phyloP scores from a whole-genome alignment of 805 yeast species.

The Candida lessepsii region DNA sequence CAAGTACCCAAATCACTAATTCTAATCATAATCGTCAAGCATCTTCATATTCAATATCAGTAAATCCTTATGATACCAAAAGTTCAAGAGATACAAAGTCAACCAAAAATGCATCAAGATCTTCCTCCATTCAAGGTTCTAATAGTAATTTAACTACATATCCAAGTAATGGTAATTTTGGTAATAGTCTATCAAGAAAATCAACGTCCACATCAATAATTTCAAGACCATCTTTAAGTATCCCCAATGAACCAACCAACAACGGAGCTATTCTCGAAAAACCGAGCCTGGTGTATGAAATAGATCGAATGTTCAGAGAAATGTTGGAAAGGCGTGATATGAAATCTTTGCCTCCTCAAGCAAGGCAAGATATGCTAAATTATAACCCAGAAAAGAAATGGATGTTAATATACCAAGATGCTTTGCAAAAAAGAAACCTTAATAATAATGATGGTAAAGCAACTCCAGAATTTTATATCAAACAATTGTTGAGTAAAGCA shows the following conservation, averaged over 20 bases:
- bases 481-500: slow-evolving; percentile 65
- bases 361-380: slow-evolving; percentile 71
- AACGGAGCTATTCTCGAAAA: slow-evolving; percentile 48
- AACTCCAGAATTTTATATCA: slow-evolving; percentile 75
- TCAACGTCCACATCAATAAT: slow-evolving; percentile 24
- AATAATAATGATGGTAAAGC: slow-evolving; percentile 27
- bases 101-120: slow-evolving; percentile 7
- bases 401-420: slow-evolving; percentile 87
- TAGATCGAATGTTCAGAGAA: slow-evolving; percentile 73
- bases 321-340: slow-evolving; percentile 80
- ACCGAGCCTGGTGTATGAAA: slow-evolving; percentile 63
- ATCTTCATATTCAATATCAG: slow-evolving; percentile 38
- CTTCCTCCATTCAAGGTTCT: slow-evolving; percentile 10
- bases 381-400: slow-evolving; percentile 81
- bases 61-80: slow-evolving; percentile 32
- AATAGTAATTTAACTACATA: too few species aligned
- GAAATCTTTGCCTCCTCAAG: slow-evolving; percentile 67
- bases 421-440: slow-evolving; percentile 39
- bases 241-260: slow-evolving; percentile 18
- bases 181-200: slow-evolving; percentile 20
- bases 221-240: slow-evolving; percentile 25
- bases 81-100: slow-evolving; percentile 12
- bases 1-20: slow-evolving; percentile 28
- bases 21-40: slow-evolving; percentile 40
- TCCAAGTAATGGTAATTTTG: slow-evolving; percentile 3